phyloP scores from a whole-genome alignment of 192 early-diverging fungal species.

The Backusella westeae region DNA sequence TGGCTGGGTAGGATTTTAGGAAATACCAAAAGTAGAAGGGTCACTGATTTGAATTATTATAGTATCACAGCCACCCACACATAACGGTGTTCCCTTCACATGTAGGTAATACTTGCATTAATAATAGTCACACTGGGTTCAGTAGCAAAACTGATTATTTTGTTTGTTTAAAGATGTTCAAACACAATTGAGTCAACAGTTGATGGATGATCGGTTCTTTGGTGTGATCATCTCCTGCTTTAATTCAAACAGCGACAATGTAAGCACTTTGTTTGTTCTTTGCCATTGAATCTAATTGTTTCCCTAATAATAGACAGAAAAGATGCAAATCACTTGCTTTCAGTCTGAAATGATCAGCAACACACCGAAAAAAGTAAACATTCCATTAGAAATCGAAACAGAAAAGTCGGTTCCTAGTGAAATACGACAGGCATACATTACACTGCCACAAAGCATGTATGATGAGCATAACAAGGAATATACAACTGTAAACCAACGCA shows the following conservation, averaged over 20 bases:
- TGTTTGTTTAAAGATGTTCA: conserved; percentile 34
- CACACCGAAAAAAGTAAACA: conserved; percentile 10
- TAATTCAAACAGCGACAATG: conserved; percentile 38
- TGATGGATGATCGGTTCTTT: conserved; percentile 49
- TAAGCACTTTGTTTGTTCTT: conserved; percentile 4
- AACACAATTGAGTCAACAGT: conserved; percentile 47
- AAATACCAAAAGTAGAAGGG: background rate
- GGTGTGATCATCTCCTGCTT: conserved; percentile 54
- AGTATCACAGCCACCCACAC: conserved; percentile 58
- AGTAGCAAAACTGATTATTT: background rate
- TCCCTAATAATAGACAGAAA: conserved; percentile 29
- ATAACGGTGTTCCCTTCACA: conserved; percentile 55
- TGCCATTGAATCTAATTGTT: background rate
- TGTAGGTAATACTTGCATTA: conserved; percentile 34
- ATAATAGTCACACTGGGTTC: background rate
- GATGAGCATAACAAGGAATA: conserved; percentile 46
- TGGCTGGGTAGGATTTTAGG: conserved; percentile 49
- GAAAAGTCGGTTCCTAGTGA: conserved; percentile 10
- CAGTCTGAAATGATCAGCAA: conserved; percentile 33
- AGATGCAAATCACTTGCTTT: conserved; percentile 47
- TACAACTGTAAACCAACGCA: background rate
- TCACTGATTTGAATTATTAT: background rate
- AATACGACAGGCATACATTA: conserved; percentile 33
- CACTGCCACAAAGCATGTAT: conserved; percentile 37
- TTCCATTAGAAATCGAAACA: background rate